Evolutionary conservation across 768 basidiomycete genomes (phyloP).

Genomic region (Hemileccinum impolitum): DNA sequence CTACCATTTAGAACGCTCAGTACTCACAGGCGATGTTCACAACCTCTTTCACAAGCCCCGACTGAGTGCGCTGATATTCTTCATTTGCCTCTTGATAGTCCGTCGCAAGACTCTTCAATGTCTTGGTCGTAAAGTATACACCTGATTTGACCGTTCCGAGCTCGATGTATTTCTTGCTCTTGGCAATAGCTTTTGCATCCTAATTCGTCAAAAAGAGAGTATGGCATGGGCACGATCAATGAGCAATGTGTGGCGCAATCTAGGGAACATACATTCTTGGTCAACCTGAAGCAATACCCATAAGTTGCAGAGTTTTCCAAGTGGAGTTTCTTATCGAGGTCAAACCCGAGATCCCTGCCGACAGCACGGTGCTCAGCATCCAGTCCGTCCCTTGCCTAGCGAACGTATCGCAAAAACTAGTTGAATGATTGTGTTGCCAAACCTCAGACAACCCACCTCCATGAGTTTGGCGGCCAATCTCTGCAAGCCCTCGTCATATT

Average conservation of each 20-base stretch:
- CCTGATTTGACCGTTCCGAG: constrained; percentile 84
- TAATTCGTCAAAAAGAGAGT: constrained; percentile 28
- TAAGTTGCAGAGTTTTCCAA: constrained; percentile 87
- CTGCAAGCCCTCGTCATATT: constrained; percentile 78
- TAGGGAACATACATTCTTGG: constrained; percentile 68
- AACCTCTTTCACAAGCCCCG: constrained; percentile 84
- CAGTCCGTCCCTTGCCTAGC: constrained; percentile 67
- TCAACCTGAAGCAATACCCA: constrained; percentile 90
- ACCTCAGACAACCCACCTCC: constrained; percentile 39
- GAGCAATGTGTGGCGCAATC: background rate
- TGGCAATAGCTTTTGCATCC: constrained; percentile 74
- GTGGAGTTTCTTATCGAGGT: constrained; percentile 93
- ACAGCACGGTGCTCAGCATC: constrained; percentile 76
- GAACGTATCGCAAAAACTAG: no score
- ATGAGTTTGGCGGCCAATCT: constrained; percentile 65
- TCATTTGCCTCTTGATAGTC: constrained; percentile 67
- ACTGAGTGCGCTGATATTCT: constrained; percentile 73
- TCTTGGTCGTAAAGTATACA: constrained; percentile 81
- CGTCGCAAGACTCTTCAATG: constrained; percentile 66
- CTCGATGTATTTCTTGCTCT: constrained; percentile 72
- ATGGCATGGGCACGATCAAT: background rate
- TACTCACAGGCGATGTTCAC: constrained; percentile 84
- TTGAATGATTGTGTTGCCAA: no score
- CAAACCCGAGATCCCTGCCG: constrained; percentile 69
- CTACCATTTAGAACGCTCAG: background rate